These are phyloP conservation scores for Athelia psychrophila DNA, from an alignment of 1,284 basidiomycete species.

Conservation along the genomic window DNA sequence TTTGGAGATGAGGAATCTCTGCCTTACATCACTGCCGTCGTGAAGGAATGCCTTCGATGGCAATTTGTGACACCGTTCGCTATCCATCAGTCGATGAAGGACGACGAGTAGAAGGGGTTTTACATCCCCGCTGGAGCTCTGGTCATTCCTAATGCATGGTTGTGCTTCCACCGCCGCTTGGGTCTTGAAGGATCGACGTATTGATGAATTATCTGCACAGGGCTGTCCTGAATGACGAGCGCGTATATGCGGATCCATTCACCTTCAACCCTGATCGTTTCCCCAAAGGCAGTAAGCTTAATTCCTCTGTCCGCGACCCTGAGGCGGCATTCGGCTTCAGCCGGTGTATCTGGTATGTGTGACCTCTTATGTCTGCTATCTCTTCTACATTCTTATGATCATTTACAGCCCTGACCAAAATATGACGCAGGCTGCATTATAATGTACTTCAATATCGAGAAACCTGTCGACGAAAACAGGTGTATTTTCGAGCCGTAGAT, in stretches of 20 bases:
- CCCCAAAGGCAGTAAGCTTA: constrained; percentile 28
- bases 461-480: too few relatives aligned
- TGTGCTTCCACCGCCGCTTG: too few relatives aligned
- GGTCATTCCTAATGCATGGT: constrained; percentile 21
- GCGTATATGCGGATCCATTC: constrained; percentile 28
- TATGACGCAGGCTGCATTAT: too few relatives aligned
- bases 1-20: constrained; percentile 14
- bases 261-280: constrained; percentile 35
- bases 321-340: constrained; percentile 30
- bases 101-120: constrained; percentile 11
- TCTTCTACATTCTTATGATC: too few relatives aligned
- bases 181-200: too few relatives aligned
- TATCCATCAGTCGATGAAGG: background rate
- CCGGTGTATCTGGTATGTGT: constrained; percentile 17
- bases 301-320: constrained; percentile 23
- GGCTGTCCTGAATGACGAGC: constrained; percentile 22
- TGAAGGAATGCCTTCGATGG: constrained; percentile 26
- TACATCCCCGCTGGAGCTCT: constrained; percentile 15
- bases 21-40: constrained; percentile 15
- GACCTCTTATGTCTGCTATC: too few relatives aligned
- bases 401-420: too few relatives aligned
- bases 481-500: too few relatives aligned
- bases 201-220: too few relatives aligned
- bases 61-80: background rate
- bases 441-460: too few relatives aligned